These are phyloP conservation scores for Atkinsonella texensis DNA, from an alignment of 2,329 filamentous ascomycete genomes.

Conservation along the genomic window DNA sequence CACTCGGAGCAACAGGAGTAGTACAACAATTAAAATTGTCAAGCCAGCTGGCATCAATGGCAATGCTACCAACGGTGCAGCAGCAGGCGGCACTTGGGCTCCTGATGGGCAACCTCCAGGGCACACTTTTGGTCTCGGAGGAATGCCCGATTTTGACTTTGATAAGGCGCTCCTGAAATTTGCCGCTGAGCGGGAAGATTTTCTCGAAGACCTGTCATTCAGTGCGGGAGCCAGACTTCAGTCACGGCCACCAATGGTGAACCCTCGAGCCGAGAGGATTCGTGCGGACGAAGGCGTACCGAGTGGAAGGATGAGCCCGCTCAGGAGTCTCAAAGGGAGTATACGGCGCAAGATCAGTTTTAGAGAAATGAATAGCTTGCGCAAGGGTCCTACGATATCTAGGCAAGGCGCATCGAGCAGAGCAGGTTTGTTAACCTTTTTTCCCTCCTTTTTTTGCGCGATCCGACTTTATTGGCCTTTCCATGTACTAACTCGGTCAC, in stretches of 20 bases:
- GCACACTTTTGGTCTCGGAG: slow-evolving; percentile 1
- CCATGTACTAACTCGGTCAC: neutral
- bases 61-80: slow-evolving; percentile 15
- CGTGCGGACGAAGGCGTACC: slow-evolving; percentile 54
- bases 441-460: neutral
- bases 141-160: slow-evolving; percentile 68
- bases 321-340: slow-evolving; percentile 62
- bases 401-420: slow-evolving; percentile 49
- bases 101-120: neutral
- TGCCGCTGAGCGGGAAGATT: slow-evolving; percentile 85
- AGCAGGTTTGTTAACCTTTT: slow-evolving; percentile 26
- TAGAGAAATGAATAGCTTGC: slow-evolving; percentile 88
- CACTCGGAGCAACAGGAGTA: slow-evolving; percentile 52
- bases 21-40: slow-evolving; percentile 46
- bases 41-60: slow-evolving; percentile 18
- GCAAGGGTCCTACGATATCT: slow-evolving; percentile 66
- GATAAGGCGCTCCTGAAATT: slow-evolving; percentile 90
- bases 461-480: neutral
- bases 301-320: slow-evolving; percentile 41
- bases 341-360: slow-evolving; percentile 87
- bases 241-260: slow-evolving; percentile 57
- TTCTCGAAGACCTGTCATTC: slow-evolving; percentile 84
- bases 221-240: slow-evolving; percentile 70
- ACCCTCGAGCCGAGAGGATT: slow-evolving; percentile 72
- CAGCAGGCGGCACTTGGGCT: slow-evolving; percentile 2